phyloP scores from a whole-genome alignment of 2,329 filamentous ascomycete species.

The Apiospora sp. region DNA sequence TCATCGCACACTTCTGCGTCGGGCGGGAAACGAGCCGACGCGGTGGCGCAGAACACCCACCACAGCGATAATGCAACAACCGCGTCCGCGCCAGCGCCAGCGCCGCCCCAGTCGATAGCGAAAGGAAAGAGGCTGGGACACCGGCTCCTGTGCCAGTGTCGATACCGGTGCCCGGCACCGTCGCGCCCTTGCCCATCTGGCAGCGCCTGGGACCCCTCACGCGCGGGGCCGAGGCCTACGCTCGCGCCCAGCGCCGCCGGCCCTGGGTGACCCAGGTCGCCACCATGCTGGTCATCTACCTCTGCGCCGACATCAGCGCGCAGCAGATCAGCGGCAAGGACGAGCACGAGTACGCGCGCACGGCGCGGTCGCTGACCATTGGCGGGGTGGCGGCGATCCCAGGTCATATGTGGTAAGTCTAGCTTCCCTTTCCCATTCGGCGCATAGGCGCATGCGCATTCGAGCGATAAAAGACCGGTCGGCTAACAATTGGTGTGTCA shows the following conservation, averaged over 20 bases:
- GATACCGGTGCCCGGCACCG: conserved; percentile 53
- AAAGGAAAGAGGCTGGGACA: background rate
- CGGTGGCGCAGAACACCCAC: background rate
- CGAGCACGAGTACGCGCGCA: conserved; percentile 72
- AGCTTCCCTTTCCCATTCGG: conserved; percentile 3
- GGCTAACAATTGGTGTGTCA: background rate
- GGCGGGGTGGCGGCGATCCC: conserved; percentile 79
- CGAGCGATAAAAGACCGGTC: background rate
- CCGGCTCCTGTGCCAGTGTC: conserved; percentile 29
- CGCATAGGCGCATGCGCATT: too few relatives aligned
- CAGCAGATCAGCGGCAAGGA: conserved; percentile 70
- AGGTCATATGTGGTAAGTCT: conserved; percentile 77
- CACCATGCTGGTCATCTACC: conserved; percentile 79
- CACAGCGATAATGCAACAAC: background rate
- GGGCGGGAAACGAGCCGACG: background rate
- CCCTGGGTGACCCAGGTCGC: conserved; percentile 83
- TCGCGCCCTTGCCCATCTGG: conserved; percentile 57
- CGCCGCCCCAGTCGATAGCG: background rate
- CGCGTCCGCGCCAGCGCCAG: background rate
- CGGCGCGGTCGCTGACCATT: conserved; percentile 75
- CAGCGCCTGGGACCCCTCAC: conserved; percentile 67
- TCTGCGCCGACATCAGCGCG: conserved; percentile 79
- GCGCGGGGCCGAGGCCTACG: conserved; percentile 66
- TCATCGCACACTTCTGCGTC: background rate
- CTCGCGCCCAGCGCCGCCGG: conserved; percentile 71